These are phyloP conservation scores for Suillus ampliporus DNA, from an alignment of 768 basidiomycete genomes.

Conservation along the genomic window DNA sequence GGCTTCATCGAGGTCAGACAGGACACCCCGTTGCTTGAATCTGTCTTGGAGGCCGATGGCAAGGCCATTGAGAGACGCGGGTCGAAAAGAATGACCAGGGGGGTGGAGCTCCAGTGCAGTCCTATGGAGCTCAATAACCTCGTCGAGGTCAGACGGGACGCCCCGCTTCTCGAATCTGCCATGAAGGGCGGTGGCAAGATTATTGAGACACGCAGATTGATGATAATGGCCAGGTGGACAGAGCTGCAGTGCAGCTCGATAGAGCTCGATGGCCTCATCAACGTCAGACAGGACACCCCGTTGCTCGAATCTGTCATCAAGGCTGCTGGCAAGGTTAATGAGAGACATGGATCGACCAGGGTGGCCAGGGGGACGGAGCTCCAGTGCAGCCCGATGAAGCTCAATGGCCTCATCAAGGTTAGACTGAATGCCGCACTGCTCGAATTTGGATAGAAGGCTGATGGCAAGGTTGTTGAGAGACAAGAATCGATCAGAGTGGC, in stretches of 20 bases:
- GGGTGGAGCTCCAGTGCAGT: slow-evolving; percentile 5
- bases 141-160: slow-evolving; percentile 17
- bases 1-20: slow-evolving; percentile 6
- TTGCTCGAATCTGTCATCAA: slow-evolving; percentile 1
- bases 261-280: slow-evolving; percentile 16
- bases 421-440: background rate
- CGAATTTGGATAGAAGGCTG: background rate
- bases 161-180: slow-evolving; percentile 15
- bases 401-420: slow-evolving; percentile 6
- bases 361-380: background rate
- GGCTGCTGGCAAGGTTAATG: background rate
- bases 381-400: slow-evolving; percentile 3
- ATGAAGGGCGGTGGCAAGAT: slow-evolving; percentile 11
- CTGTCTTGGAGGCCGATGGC: slow-evolving; percentile 2
- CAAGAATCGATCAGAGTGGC: background rate
- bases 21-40: background rate
- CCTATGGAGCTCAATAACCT: slow-evolving; percentile 16
- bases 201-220: slow-evolving; percentile 9
- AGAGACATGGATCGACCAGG: background rate
- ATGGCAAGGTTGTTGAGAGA: background rate
- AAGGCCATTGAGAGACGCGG: slow-evolving; percentile 14
- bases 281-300: background rate
- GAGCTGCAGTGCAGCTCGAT: slow-evolving; percentile 12
- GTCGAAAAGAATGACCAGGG: background rate
- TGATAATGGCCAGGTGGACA: slow-evolving; percentile 16